These are phyloP conservation scores for Trichoderma harzianum DNA, from an alignment of 2,329 filamentous ascomycete species.

Conservation along the genomic window DNA sequence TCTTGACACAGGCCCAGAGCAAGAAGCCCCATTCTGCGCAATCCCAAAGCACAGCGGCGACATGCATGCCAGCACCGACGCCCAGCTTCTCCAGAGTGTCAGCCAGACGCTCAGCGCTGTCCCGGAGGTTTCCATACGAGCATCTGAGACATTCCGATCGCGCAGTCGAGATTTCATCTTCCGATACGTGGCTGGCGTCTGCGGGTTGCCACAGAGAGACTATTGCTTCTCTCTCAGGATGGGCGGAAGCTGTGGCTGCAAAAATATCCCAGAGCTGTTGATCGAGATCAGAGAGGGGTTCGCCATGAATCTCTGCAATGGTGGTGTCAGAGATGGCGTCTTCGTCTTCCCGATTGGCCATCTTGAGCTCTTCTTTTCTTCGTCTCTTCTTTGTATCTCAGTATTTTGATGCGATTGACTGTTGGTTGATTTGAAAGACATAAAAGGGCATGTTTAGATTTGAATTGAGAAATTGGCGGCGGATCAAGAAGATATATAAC, in stretches of 20 bases:
- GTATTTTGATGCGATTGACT: background rate
- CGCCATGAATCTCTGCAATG: conserved; percentile 31
- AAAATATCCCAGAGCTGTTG: conserved; percentile 35
- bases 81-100: conserved; percentile 24
- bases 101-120: conserved; percentile 27
- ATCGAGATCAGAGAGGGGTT: conserved; percentile 27
- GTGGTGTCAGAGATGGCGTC: background rate
- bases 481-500: background rate
- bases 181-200: background rate
- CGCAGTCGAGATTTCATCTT: background rate
- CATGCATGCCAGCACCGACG: conserved; percentile 28
- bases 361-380: background rate
- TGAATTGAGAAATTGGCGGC: background rate
- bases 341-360: background rate
- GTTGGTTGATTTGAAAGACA: background rate
- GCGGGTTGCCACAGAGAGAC: conserved; percentile 35
- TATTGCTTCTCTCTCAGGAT: conserved; percentile 34
- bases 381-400: background rate
- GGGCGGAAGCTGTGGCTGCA: conserved; percentile 24
- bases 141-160: conserved; percentile 26
- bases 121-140: conserved; percentile 30
- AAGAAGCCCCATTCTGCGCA: conserved; percentile 39
- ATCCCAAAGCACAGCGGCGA: conserved; percentile 35
- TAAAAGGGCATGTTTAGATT: background rate
- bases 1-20: conserved; percentile 36